A percentile compares a stretch with the other conserved stretches of the same genome.
Conservation (phyloP, 2,329 filamentous ascomycete species). For the Ophiostoma ulmi region DNA sequence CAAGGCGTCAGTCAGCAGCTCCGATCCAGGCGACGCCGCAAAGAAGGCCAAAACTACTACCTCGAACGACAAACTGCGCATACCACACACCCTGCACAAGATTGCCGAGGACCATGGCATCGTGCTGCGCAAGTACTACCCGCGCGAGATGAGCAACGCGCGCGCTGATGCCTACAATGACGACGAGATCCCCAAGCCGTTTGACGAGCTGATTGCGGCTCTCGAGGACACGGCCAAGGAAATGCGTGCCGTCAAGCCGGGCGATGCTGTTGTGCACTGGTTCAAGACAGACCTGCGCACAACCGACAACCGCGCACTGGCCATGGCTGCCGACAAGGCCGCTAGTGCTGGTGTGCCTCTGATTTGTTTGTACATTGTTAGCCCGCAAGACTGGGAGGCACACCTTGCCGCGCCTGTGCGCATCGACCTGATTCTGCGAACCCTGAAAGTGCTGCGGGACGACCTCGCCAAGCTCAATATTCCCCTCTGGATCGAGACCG, state of each 20-base stretch:
- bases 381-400: slow-evolving; percentile 77
- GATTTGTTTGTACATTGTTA: slow-evolving; percentile 72
- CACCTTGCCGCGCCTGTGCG: slow-evolving; percentile 68
- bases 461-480: slow-evolving; percentile 69
- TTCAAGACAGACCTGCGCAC: slow-evolving; percentile 78
- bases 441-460: slow-evolving; percentile 57
- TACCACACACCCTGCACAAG: slow-evolving; percentile 44
- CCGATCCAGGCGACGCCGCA: not conserved
- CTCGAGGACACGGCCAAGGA: slow-evolving; percentile 58
- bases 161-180: slow-evolving; percentile 69
- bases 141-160: slow-evolving; percentile 76
- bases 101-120: slow-evolving; percentile 54
- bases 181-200: slow-evolving; percentile 65
- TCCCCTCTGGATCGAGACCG: slow-evolving; percentile 69
- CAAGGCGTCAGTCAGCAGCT: not conserved
- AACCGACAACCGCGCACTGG: slow-evolving; percentile 67
- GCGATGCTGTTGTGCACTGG: slow-evolving; percentile 70
- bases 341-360: slow-evolving; percentile 51
- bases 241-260: slow-evolving; percentile 45
- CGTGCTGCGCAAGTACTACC: slow-evolving; percentile 71
- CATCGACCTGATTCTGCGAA: slow-evolving; percentile 76
- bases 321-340: slow-evolving; percentile 55
- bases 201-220: slow-evolving; percentile 59
- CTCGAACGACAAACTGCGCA: slow-evolving; percentile 32
- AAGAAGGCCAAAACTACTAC: slow-evolving; percentile 7